These are phyloP conservation scores for Colletotrichum paranaense DNA, from an alignment of 2,329 filamentous ascomycete genomes.

Conservation along the genomic window DNA sequence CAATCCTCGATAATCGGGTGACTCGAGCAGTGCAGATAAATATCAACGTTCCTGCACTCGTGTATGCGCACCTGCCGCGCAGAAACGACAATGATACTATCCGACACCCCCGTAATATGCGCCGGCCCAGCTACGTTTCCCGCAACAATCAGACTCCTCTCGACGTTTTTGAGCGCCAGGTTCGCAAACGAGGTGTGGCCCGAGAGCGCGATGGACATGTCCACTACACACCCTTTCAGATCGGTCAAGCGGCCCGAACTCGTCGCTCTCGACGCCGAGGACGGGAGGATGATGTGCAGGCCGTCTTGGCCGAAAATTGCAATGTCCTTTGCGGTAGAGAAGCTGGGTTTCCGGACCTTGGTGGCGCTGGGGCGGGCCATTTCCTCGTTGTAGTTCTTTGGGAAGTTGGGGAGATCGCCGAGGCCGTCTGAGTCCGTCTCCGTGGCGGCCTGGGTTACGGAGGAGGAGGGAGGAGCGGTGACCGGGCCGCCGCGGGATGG, in stretches of 20 bases:
- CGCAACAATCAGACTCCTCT: slow-evolving; percentile 78
- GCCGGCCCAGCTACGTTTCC: slow-evolving; percentile 83
- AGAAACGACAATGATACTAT: slow-evolving; percentile 81
- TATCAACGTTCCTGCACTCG: slow-evolving; percentile 80
- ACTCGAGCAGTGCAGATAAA: slow-evolving; percentile 85
- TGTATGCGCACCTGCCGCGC: slow-evolving; percentile 95
- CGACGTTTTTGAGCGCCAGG: slow-evolving; percentile 74
- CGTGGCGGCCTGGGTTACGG: background rate
- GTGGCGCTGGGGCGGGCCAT: slow-evolving; percentile 54
- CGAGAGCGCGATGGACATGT: slow-evolving; percentile 77
- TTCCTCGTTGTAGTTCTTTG: slow-evolving; percentile 69
- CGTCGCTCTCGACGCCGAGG: slow-evolving; percentile 76
- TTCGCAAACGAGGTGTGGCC: slow-evolving; percentile 75
- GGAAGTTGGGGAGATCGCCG: slow-evolving; percentile 49
- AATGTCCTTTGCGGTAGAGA: slow-evolving; percentile 71
- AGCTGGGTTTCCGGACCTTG: slow-evolving; percentile 68
- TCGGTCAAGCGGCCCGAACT: slow-evolving; percentile 79
- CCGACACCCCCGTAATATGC: slow-evolving; percentile 80
- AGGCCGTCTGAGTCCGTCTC: slow-evolving; percentile 48
- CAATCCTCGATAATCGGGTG: slow-evolving; percentile 97
- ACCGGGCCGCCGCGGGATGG: slow-evolving; percentile 28
- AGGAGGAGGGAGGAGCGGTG: slow-evolving; percentile 21
- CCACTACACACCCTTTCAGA: slow-evolving; percentile 78
- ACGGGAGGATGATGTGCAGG: slow-evolving; percentile 82
- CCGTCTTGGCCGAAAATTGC: slow-evolving; percentile 74